Percentiles rank a stretch among this genome's conserved stretches.
phyloP scores from a whole-genome alignment of 2,329 filamentous ascomycete genomes.

The Talaromyces sp. region DNA sequence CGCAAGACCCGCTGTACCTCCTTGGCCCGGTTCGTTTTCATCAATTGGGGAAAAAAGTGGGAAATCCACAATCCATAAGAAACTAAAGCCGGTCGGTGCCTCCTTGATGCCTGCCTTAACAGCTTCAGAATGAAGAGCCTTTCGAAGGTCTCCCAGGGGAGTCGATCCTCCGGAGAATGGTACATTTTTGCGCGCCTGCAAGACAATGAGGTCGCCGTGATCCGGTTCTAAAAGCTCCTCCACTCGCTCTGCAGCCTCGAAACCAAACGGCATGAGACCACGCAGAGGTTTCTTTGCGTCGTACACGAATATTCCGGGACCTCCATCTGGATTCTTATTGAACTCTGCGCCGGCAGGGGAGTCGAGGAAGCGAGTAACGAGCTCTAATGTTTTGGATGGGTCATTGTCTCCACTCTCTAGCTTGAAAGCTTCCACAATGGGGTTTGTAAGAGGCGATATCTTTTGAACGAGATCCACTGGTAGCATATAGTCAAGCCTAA shows the following conservation, averaged over 20 bases:
- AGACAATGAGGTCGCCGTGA: constrained; percentile 71
- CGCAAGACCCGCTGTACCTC: constrained; percentile 70
- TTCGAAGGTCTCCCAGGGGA: constrained; percentile 65
- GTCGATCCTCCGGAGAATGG: constrained; percentile 69
- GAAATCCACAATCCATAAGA: constrained; percentile 85
- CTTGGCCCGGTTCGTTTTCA: constrained; percentile 69
- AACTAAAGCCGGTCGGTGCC: constrained; percentile 53
- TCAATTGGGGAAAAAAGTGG: constrained; percentile 78
- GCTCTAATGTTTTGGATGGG: constrained; percentile 52
- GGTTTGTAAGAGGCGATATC: constrained; percentile 64
- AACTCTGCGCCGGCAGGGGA: constrained; percentile 54
- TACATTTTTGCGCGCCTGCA: constrained; percentile 68
- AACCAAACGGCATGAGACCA: constrained; percentile 73
- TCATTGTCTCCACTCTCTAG: constrained; percentile 48
- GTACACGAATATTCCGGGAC: constrained; percentile 71
- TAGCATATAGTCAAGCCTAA: constrained; percentile 58
- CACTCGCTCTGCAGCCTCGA: constrained; percentile 59
- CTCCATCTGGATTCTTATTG: constrained; percentile 66
- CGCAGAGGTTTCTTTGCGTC: constrained; percentile 68
- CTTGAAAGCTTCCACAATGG: constrained; percentile 70
- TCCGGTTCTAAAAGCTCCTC: constrained; percentile 52
- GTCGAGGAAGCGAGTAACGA: constrained; percentile 68
- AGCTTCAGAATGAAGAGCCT: constrained; percentile 63
- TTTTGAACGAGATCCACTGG: constrained; percentile 64
- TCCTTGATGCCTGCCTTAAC: constrained; percentile 57